A percentile compares a stretch with the other conserved stretches of the same genome.
phyloP scores from a whole-genome alignment of 192 early-diverging fungal genomes.

The Rhizophagus clarus region DNA sequence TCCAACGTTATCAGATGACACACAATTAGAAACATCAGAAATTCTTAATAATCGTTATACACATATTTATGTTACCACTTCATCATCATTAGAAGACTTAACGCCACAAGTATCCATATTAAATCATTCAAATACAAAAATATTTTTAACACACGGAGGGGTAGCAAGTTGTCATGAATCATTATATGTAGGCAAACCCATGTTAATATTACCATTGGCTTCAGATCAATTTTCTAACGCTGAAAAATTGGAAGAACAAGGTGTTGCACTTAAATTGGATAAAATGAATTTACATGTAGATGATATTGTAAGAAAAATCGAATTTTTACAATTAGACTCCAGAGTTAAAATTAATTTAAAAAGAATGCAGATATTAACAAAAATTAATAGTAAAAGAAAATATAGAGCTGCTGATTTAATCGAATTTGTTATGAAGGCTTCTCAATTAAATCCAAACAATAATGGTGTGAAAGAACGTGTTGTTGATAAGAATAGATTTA shows the following conservation, averaged over 20 bases:
- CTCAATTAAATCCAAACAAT: conserved; percentile 9
- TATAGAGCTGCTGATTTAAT: conserved; percentile 23
- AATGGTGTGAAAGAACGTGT: neutral
- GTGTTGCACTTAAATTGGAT: neutral
- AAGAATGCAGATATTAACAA: conserved; percentile 26
- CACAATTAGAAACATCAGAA: neutral
- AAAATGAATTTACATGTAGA: conserved; percentile 5
- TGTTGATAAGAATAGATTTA: neutral
- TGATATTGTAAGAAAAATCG: conserved; percentile 12
- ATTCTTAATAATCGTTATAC: conserved; percentile 13
- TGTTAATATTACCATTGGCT: conserved; percentile 36
- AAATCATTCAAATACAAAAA: conserved; percentile 26
- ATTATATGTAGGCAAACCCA: conserved; percentile 29
- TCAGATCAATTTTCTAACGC: conserved; percentile 9
- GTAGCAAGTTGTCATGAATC: conserved; percentile 36
- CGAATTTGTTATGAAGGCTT: conserved; percentile 11
- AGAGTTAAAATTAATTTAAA: neutral
- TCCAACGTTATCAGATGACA: neutral
- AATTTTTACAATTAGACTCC: neutral
- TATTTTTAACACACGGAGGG: conserved; percentile 42
- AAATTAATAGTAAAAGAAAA: conserved; percentile 30
- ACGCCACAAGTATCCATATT: conserved; percentile 40
- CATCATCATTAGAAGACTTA: conserved; percentile 6
- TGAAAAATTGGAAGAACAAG: neutral
- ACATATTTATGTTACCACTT: conserved; percentile 11